Evolutionary conservation across 2,329 filamentous ascomycete species (phyloP).

Genomic region (Chaetomiaceae sp.): DNA sequence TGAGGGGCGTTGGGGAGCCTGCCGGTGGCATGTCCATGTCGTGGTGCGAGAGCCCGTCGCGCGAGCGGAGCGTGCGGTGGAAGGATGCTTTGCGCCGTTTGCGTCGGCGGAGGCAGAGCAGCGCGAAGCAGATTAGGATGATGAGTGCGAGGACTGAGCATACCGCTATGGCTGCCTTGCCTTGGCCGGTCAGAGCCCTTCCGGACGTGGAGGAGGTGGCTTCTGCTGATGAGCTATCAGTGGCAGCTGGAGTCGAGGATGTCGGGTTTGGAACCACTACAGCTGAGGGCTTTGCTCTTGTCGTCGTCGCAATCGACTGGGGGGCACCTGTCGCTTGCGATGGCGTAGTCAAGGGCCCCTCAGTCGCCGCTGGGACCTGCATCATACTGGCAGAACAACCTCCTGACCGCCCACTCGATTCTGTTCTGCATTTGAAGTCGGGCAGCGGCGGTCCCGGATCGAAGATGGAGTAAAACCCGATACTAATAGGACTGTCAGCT

Average conservation of each 20-base stretch:
- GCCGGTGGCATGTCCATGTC: constrained; percentile 21
- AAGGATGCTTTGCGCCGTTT: constrained; percentile 21
- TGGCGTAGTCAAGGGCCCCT: background rate
- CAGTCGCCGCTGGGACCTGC: constrained; percentile 1
- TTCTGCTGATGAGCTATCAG: background rate
- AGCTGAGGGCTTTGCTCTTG: background rate
- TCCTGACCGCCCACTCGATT: constrained; percentile 1
- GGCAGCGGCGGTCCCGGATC: constrained; percentile 36
- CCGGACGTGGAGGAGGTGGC: constrained; percentile 24
- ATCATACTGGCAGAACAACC: constrained; percentile 10
- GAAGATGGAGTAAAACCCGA: constrained; percentile 28
- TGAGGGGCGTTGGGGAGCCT: constrained; percentile 40
- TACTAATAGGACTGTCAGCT: constrained; percentile 24
- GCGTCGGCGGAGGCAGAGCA: constrained; percentile 36
- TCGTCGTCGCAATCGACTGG: background rate
- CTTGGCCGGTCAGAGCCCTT: constrained; percentile 33
- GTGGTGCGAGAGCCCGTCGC: constrained; percentile 25
- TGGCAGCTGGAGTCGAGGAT: background rate
- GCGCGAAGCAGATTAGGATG: constrained; percentile 33
- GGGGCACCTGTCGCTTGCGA: background rate
- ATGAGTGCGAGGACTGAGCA: constrained; percentile 38
- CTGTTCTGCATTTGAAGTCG: constrained; percentile 27
- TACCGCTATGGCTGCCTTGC: constrained; percentile 43
- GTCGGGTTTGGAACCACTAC: background rate
- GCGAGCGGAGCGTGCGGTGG: constrained; percentile 22